Evolutionary conservation across 768 basidiomycete genomes (phyloP).

Genomic region (Mycena metata): DNA sequence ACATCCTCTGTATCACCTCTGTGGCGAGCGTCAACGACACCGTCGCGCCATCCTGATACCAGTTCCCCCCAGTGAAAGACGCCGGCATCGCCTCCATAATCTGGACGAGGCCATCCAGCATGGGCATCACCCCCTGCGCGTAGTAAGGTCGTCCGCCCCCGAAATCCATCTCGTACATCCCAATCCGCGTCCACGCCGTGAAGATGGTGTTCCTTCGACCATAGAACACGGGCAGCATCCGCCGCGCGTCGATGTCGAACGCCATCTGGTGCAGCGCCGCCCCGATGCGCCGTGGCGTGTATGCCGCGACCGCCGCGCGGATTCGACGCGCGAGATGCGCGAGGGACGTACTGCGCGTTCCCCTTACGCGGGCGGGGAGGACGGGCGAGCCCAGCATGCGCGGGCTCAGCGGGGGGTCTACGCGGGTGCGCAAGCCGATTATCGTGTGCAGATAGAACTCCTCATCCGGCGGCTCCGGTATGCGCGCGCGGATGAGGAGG

Average conservation of each 20-base stretch:
- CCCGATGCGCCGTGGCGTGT: conserved; percentile 42
- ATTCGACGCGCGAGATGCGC: conserved; percentile 44
- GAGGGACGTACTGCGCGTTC: conserved; percentile 29
- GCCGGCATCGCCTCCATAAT: conserved; percentile 45
- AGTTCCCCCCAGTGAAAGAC: conserved; percentile 23
- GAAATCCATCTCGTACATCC: conserved; percentile 52
- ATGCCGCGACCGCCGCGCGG: conserved; percentile 42
- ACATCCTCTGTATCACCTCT: conserved; percentile 42
- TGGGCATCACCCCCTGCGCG: conserved; percentile 50
- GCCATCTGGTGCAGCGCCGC: conserved; percentile 52
- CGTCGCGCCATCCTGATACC: conserved; percentile 43
- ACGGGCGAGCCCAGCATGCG: conserved; percentile 51
- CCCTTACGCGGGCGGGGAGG: conserved; percentile 43
- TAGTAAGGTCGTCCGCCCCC: conserved; percentile 44
- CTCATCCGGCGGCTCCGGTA: conserved; percentile 36
- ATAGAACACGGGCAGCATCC: conserved; percentile 52
- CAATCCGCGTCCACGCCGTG: conserved; percentile 51
- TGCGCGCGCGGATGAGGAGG: conserved; percentile 49
- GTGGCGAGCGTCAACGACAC: conserved; percentile 42
- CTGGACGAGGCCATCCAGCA: conserved; percentile 50
- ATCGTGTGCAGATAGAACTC: conserved; percentile 42
- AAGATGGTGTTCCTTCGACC: conserved; percentile 49
- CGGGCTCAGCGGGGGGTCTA: conserved; percentile 42
- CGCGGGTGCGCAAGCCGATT: conserved; percentile 43
- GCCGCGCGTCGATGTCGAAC: conserved; percentile 46